Percentiles rank a stretch among this genome's conserved stretches.
These are phyloP conservation scores for Aspergillus ibericus DNA, from an alignment of 2,329 filamentous ascomycete genomes.

Conservation along the genomic window DNA sequence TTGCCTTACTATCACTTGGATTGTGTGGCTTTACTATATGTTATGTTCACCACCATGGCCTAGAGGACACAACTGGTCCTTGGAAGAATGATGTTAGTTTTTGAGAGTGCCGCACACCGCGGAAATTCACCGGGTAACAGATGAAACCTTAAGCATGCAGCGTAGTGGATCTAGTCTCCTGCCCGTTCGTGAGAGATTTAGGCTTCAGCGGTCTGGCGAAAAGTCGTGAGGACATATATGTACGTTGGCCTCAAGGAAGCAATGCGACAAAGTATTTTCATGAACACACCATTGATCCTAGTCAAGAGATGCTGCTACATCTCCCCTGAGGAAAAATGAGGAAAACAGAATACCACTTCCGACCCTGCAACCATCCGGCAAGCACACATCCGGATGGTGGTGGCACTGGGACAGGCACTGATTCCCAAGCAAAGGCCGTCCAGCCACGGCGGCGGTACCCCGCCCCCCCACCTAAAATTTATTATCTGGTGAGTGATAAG, in stretches of 20 bases:
- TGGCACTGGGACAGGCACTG: conserved; percentile 5
- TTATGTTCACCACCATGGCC: not conserved
- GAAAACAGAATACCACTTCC: no score
- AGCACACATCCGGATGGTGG: not conserved
- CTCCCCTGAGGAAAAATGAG: no score
- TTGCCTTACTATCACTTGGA: not conserved
- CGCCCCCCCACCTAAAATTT: conserved; percentile 42
- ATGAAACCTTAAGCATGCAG: not conserved
- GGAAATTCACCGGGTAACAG: not conserved
- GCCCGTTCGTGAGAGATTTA: not conserved
- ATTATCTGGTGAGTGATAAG: conserved; percentile 34
- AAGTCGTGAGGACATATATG: not conserved
- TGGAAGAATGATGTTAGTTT: not conserved
- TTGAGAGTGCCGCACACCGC: not conserved
- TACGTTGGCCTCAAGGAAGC: not conserved
- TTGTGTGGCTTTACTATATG: not conserved
- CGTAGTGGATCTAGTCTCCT: not conserved
- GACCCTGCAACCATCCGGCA: conserved; percentile 1
- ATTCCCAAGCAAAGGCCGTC: conserved; percentile 16
- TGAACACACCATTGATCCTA: not conserved
- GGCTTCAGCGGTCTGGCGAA: not conserved
- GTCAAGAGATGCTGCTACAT: no score
- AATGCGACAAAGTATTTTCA: not conserved
- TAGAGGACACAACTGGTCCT: not conserved
- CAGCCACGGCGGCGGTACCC: conserved; percentile 23